Evolutionary conservation across 202 grass and related monocot genomes (phyloP).

Genomic region (Schoenoplectus triqueter): DNA sequence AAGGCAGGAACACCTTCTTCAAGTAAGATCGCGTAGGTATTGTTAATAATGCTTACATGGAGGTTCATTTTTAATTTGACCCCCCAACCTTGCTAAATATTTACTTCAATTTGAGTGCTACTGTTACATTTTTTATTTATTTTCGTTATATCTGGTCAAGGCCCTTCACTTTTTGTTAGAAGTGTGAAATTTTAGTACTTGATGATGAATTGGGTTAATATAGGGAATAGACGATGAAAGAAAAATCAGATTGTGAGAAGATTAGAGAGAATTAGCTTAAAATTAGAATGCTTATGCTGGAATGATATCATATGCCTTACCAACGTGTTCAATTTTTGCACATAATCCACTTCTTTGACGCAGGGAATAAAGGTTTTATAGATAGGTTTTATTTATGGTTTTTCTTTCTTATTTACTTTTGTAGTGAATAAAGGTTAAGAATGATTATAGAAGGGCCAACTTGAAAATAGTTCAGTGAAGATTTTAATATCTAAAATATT

Average conservation of each 20-base stretch:
- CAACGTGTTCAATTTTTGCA: not conserved
- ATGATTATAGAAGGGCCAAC: too few relatives aligned
- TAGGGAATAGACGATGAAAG: not conserved
- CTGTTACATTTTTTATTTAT: too few relatives aligned
- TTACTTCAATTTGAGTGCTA: too few relatives aligned
- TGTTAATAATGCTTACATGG: conserved; percentile 95
- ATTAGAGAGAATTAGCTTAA: not conserved
- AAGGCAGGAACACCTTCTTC: conserved; percentile 76
- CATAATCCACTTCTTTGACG: not conserved
- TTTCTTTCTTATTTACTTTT: too few relatives aligned
- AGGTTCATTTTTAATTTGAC: conserved; percentile 41
- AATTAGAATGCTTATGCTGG: not conserved
- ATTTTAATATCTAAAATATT: too few relatives aligned
- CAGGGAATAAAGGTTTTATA: too few relatives aligned
- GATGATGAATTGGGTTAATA: not conserved
- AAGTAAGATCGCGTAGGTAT: conserved; percentile 85
- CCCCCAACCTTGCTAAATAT: not conserved
- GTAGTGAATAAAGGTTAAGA: too few relatives aligned
- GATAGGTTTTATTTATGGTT: too few relatives aligned
- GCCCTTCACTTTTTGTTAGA: not conserved
- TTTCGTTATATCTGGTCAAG: too few relatives aligned
- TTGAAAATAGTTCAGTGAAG: too few relatives aligned
- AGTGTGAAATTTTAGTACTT: not conserved
- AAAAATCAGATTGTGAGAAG: not conserved
- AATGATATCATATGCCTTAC: not conserved